phyloP scores from a whole-genome alignment of 2,329 filamentous ascomycete genomes.

The Amesomyces nigricolor region DNA sequence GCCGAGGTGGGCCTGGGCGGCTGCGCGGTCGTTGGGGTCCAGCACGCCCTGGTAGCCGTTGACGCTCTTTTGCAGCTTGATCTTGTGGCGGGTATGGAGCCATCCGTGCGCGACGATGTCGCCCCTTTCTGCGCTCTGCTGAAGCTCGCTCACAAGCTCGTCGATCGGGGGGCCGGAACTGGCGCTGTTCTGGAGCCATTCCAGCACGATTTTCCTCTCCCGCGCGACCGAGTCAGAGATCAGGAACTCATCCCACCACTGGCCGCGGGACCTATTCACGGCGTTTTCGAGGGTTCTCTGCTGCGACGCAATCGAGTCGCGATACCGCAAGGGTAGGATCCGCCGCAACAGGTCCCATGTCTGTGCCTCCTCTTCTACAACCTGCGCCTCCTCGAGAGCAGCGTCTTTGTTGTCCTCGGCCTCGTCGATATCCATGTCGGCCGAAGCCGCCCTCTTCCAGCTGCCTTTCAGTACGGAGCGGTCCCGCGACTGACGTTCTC shows the following conservation, averaged over 20 bases:
- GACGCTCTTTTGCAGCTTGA: slow-evolving; percentile 84
- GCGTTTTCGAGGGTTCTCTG: slow-evolving; percentile 22
- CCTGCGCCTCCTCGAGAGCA: slow-evolving; percentile 44
- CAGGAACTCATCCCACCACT: slow-evolving; percentile 66
- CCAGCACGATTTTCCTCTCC: slow-evolving; percentile 73
- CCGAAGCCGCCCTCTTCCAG: slow-evolving; percentile 38
- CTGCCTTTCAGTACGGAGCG: slow-evolving; percentile 29
- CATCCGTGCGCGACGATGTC: slow-evolving; percentile 83
- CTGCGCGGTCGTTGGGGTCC: slow-evolving; percentile 55
- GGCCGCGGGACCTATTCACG: slow-evolving; percentile 27
- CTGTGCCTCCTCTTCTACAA: slow-evolving; percentile 76
- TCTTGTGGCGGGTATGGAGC: slow-evolving; percentile 82
- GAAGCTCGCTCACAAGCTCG: slow-evolving; percentile 68
- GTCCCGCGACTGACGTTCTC: slow-evolving; percentile 37
- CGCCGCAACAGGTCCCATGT: slow-evolving; percentile 83
- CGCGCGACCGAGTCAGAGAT: slow-evolving; percentile 64
- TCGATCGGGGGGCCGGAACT: slow-evolving; percentile 67
- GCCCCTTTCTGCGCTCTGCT: slow-evolving; percentile 69
- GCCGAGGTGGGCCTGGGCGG: slow-evolving; percentile 51
- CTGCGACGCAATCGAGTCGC: slow-evolving; percentile 33
- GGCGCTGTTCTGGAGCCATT: slow-evolving; percentile 80
- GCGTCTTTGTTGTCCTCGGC: slow-evolving; percentile 30
- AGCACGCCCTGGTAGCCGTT: slow-evolving; percentile 61
- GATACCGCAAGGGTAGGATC: slow-evolving; percentile 66
- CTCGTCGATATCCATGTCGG: slow-evolving; percentile 54